These are phyloP conservation scores for Plectranthus barbatus DNA, from an alignment of 257 asterid genomes.

Conservation along the genomic window DNA sequence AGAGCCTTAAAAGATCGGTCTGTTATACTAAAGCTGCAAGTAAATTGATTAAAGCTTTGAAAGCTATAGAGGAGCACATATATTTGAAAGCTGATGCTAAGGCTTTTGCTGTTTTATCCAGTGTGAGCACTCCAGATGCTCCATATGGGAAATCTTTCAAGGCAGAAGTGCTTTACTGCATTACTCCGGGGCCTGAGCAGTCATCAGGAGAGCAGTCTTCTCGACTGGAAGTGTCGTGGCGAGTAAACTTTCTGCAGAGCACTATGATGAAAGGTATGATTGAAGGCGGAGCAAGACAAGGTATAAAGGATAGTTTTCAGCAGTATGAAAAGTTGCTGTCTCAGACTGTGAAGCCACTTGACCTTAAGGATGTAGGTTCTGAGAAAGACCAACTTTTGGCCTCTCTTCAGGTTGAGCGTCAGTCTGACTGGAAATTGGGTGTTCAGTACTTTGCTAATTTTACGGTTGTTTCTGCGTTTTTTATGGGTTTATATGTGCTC, in stretches of 20 bases:
- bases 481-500: conserved; percentile 57
- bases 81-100: conserved; percentile 79
- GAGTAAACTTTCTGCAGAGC: conserved; percentile 84
- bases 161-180: conserved; percentile 75
- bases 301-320: conserved; percentile 85
- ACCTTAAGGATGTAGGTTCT: conserved; percentile 56
- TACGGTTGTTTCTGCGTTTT: conserved; percentile 56
- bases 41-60: conserved; percentile 73
- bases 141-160: conserved; percentile 78
- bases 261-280: conserved; percentile 91
- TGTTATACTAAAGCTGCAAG: conserved; percentile 70
- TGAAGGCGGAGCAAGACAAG: conserved; percentile 89
- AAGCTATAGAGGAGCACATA: conserved; percentile 79
- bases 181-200: conserved; percentile 79
- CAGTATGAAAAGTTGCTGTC: conserved; percentile 57
- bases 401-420: conserved; percentile 65
- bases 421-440: conserved; percentile 77
- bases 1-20: conserved; percentile 52
- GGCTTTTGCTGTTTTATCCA: conserved; percentile 52
- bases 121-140: conserved; percentile 92
- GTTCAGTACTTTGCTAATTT: conserved; percentile 85
- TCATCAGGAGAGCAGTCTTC: conserved; percentile 81
- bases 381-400: conserved; percentile 92
- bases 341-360: conserved; percentile 73
- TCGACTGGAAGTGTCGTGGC: conserved; percentile 75